Percentiles rank a stretch among this genome's conserved stretches.
phyloP scores from a whole-genome alignment of 2,329 filamentous ascomycete species.

The Nothophoma quercina region DNA sequence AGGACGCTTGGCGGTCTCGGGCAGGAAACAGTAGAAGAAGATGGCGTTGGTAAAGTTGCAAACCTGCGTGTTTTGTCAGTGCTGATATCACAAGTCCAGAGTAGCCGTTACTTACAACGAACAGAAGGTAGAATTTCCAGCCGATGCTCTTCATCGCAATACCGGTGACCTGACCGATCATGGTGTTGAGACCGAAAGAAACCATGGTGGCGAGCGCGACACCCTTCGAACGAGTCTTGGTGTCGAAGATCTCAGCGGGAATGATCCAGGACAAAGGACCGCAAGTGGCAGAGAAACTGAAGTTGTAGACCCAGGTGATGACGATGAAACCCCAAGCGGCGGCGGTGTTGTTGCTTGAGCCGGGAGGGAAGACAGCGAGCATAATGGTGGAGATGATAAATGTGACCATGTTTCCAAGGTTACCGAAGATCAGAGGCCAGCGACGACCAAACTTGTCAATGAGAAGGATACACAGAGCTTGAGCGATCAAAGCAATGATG shows the following conservation, averaged over 20 bases:
- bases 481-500: conserved; percentile 72
- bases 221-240: conserved; percentile 75
- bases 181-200: conserved; percentile 77
- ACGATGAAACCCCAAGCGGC: conserved; percentile 79
- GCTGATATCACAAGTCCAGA: neutral
- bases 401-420: conserved; percentile 73
- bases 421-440: conserved; percentile 75
- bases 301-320: conserved; percentile 81
- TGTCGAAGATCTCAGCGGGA: conserved; percentile 79
- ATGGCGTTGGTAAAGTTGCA: conserved; percentile 74
- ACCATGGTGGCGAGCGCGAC: conserved; percentile 78
- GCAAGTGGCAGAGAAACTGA: conserved; percentile 75
- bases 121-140: conserved; percentile 67
- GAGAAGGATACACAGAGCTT: conserved; percentile 71
- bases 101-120: conserved; percentile 54
- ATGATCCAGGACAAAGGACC: conserved; percentile 72
- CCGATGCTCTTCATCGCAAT: conserved; percentile 65
- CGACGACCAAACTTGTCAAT: conserved; percentile 76
- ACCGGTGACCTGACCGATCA: conserved; percentile 74
- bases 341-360: conserved; percentile 57
- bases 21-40: conserved; percentile 73
- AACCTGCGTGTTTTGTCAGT: conserved; percentile 47
- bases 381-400: conserved; percentile 73
- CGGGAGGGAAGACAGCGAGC: conserved; percentile 68
- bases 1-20: conserved; percentile 69